Evolutionary conservation across 805 yeast genomes (phyloP).

Genomic region (Yamadazyma scolyti): DNA sequence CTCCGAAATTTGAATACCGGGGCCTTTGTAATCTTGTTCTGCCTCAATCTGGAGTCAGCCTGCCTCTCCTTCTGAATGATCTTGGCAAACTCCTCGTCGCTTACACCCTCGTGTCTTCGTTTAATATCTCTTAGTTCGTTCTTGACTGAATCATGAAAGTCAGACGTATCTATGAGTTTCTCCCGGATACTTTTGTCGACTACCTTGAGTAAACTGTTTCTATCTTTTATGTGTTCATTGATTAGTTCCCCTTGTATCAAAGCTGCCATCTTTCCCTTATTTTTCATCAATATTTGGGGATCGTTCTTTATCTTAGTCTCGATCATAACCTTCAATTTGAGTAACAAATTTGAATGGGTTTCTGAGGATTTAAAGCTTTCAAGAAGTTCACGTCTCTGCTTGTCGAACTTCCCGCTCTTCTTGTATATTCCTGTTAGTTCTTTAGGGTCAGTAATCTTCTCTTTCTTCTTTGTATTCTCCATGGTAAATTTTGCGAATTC

Average conservation of each 20-base stretch:
- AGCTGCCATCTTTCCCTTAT: constrained; percentile 50
- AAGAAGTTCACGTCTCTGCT: constrained; percentile 38
- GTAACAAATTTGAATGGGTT: constrained; percentile 36
- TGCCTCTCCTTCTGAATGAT: constrained; percentile 19
- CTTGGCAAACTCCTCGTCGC: constrained; percentile 37
- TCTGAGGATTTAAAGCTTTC: constrained; percentile 41
- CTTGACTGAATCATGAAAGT: constrained; percentile 30
- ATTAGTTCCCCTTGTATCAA: constrained; percentile 50
- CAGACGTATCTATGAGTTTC: constrained; percentile 39
- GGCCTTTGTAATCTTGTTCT: too few relatives aligned
- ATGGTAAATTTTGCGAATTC: constrained; percentile 1
- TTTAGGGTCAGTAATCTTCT: constrained; percentile 26
- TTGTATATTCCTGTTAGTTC: constrained; percentile 41
- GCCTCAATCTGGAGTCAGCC: too few relatives aligned
- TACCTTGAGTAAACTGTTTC: constrained; percentile 27
- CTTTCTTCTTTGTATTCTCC: neutral
- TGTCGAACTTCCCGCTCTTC: constrained; percentile 48
- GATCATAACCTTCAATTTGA: constrained; percentile 39
- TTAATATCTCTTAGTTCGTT: constrained; percentile 31
- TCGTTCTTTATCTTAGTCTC: constrained; percentile 45
- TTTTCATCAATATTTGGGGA: constrained; percentile 44
- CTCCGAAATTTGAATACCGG: too few relatives aligned
- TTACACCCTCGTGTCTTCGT: constrained; percentile 28
- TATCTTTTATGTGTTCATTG: constrained; percentile 17
- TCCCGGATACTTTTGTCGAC: constrained; percentile 44